phyloP scores from a whole-genome alignment of 2,329 filamentous ascomycete genomes.

The Ceratocystis harringtonii region DNA sequence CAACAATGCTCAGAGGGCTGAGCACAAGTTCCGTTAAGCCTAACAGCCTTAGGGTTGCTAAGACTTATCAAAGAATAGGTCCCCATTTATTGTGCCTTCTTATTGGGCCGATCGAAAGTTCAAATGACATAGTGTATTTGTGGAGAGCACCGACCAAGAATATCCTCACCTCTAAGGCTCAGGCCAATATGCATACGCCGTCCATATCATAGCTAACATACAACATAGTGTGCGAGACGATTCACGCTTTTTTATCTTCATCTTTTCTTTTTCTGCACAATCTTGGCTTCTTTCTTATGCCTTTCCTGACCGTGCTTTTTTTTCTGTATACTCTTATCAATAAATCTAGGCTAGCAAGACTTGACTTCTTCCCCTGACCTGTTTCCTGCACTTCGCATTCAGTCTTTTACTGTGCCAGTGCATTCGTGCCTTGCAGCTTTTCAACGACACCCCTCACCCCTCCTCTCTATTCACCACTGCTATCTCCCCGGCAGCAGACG shows the following conservation, averaged over 20 bases:
- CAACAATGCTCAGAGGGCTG: neutral
- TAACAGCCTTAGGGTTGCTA: neutral
- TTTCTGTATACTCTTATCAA: constrained; percentile 2
- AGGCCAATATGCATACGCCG: constrained; percentile 3
- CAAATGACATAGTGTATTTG: neutral
- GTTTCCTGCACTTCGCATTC: neutral
- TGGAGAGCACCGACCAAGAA: constrained; percentile 1
- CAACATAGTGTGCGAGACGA: neutral
- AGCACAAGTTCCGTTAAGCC: neutral
- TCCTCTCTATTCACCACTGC: neutral
- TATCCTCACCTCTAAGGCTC: neutral
- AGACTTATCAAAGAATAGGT: neutral
- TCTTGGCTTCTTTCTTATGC: neutral
- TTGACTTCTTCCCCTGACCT: neutral
- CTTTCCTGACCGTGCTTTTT: neutral
- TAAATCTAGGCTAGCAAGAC: neutral
- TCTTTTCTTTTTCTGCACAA: neutral
- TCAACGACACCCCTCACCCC: neutral
- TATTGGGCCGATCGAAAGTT: neutral
- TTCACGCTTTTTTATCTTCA: constrained; percentile 1
- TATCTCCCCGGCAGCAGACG: neutral
- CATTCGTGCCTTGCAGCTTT: neutral
- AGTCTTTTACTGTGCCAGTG: neutral
- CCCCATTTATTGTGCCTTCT: neutral
- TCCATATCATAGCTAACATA: neutral